Conservation (phyloP, 2,329 filamentous ascomycete species). For the Hymenoscyphus fraxineus region DNA sequence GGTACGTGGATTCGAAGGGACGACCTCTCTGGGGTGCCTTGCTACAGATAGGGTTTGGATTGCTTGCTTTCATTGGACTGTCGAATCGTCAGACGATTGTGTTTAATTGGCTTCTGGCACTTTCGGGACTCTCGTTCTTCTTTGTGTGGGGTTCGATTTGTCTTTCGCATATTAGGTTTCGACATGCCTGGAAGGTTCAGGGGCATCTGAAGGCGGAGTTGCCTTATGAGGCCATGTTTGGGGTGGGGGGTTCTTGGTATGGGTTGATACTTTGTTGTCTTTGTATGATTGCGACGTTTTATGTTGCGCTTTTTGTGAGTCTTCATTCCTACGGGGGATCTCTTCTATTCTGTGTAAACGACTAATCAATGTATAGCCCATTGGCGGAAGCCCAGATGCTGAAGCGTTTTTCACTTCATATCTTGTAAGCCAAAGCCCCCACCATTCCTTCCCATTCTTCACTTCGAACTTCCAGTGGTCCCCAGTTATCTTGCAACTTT, state of each 20-base stretch:
- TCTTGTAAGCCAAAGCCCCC: background rate
- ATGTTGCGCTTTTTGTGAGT: constrained; percentile 38
- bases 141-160: constrained; percentile 71
- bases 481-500: background rate
- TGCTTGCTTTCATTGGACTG: constrained; percentile 54
- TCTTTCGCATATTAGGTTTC: constrained; percentile 61
- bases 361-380: constrained; percentile 37
- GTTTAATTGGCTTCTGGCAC: constrained; percentile 63
- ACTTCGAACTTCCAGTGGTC: background rate
- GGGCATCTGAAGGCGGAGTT: constrained; percentile 48
- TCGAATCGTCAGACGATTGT: constrained; percentile 41
- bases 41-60: constrained; percentile 51
- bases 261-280: constrained; percentile 64
- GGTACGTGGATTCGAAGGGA: constrained; percentile 58
- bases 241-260: constrained; percentile 63
- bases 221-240: constrained; percentile 42
- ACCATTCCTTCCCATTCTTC: background rate
- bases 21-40: constrained; percentile 54
- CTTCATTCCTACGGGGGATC: background rate
- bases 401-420: constrained; percentile 25
- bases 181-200: constrained; percentile 55
- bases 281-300: constrained; percentile 55
- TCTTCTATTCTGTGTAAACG: background rate
- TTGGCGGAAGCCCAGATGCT: constrained; percentile 42
- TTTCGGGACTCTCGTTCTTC: constrained; percentile 68